Evolutionary conservation across 345 rosid species (phyloP).

Genomic region (Euphorbia lathyris): DNA sequence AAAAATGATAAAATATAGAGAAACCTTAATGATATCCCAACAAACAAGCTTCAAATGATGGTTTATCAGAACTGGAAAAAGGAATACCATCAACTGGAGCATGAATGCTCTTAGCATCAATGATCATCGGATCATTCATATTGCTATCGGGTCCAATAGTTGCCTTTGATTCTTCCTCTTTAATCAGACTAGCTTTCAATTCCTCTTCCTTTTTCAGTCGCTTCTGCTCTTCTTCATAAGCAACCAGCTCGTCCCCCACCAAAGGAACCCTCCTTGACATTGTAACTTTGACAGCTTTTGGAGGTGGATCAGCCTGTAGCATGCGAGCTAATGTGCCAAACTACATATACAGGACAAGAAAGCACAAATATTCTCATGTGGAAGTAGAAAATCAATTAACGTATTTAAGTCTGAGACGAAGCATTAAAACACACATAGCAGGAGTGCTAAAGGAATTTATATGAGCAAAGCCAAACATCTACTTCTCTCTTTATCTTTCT

Average conservation of each 20-base stretch:
- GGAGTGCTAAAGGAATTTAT: not conserved
- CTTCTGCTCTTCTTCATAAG: conserved; percentile 95
- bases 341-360: conserved; percentile 40
- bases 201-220: conserved; percentile 85
- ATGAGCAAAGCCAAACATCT: not conserved
- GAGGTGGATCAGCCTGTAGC: conserved; percentile 99
- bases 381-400: not conserved
- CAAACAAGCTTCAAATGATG: not conserved
- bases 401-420: not conserved
- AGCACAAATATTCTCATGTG: conserved; percentile 4
- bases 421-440: not conserved
- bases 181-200: conserved; percentile 71
- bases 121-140: conserved; percentile 76
- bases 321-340: conserved; percentile 92
- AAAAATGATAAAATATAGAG: conserved; percentile 1
- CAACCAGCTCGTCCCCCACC: conserved; percentile 94
- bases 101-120: conserved; percentile 53
- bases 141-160: conserved; percentile 50
- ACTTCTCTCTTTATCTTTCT: not conserved
- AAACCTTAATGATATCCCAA: conserved; percentile 1
- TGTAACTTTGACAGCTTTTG: conserved; percentile 91
- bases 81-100: conserved; percentile 57
- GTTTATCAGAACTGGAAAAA: conserved; percentile 17
- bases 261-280: conserved; percentile 95
- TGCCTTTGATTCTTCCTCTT: conserved; percentile 81